Conservation (phyloP, 2,329 filamentous ascomycete genomes). For the Colletotrichum camelliae region DNA sequence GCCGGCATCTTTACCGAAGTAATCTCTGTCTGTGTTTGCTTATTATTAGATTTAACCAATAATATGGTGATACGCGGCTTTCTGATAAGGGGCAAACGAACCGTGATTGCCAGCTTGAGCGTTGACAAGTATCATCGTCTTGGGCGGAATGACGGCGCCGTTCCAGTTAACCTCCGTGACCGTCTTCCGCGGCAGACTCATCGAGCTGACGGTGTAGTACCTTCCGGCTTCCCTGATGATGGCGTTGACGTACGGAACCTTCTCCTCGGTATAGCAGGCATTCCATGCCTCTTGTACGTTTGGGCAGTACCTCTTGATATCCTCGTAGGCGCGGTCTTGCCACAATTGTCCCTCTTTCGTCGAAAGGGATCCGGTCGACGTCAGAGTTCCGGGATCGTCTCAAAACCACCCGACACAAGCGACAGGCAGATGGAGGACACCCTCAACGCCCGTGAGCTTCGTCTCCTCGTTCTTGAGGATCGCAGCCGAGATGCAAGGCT, state of each 20-base stretch:
- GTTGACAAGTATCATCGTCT: background rate
- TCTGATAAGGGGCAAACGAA: background rate
- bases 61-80: rapidly evolving
- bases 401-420: background rate
- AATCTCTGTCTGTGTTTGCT: background rate
- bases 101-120: background rate
- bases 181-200: background rate
- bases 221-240: background rate
- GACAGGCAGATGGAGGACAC: background rate
- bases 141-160: background rate
- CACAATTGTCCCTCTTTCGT: background rate
- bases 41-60: background rate
- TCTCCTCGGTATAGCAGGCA: background rate
- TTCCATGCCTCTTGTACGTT: background rate
- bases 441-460: background rate
- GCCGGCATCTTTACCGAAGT: background rate
- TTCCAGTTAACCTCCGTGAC: background rate
- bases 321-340: background rate
- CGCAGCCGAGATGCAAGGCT: background rate
- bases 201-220: background rate
- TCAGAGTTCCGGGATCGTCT: background rate
- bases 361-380: background rate
- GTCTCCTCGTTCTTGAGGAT: background rate
- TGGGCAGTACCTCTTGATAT: background rate
- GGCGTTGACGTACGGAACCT: background rate